These are phyloP conservation scores for Sporobolomyces phaffii DNA, from an alignment of 768 basidiomycete genomes.

Conservation along the genomic window DNA sequence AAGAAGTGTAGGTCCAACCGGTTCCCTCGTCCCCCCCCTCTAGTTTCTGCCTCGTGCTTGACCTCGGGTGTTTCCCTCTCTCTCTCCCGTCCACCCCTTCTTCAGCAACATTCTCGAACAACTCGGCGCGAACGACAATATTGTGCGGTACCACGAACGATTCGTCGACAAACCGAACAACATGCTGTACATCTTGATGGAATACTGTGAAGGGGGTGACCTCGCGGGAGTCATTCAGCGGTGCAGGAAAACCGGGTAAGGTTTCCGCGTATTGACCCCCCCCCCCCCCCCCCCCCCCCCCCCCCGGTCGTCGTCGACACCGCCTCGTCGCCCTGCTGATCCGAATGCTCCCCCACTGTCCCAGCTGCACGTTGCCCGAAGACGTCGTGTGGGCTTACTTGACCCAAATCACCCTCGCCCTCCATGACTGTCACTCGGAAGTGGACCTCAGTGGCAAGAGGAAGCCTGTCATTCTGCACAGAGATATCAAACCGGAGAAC, in stretches of 20 bases:
- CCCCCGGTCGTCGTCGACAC: neutral
- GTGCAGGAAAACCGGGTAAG: constrained; percentile 41
- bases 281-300: neutral
- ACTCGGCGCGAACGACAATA: constrained; percentile 78
- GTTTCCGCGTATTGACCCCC: neutral
- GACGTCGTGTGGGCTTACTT: constrained; percentile 95
- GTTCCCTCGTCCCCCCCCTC: neutral
- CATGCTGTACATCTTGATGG: constrained; percentile 96
- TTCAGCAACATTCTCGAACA: constrained; percentile 91
- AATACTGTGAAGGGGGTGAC: constrained; percentile 96
- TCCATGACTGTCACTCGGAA: constrained; percentile 74
- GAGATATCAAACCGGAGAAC: constrained; percentile 97
- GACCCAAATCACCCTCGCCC: constrained; percentile 79
- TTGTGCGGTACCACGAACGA: constrained; percentile 90
- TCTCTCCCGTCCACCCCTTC: neutral
- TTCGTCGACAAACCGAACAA: constrained; percentile 80
- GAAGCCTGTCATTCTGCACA: constrained; percentile 62
- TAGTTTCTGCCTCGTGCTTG: too few species aligned
- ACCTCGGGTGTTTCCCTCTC: neutral
- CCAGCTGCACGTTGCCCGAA: constrained; percentile 54
- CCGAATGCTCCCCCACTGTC: constrained; percentile 44
- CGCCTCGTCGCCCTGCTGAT: neutral
- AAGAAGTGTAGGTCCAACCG: constrained; percentile 90
- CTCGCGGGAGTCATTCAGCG: constrained; percentile 75
- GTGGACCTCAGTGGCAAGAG: constrained; percentile 32